Base-by-base conservation (phyloP, 1,284 basidiomycete genomes). In the Gymnopus androsaceus region DNA sequence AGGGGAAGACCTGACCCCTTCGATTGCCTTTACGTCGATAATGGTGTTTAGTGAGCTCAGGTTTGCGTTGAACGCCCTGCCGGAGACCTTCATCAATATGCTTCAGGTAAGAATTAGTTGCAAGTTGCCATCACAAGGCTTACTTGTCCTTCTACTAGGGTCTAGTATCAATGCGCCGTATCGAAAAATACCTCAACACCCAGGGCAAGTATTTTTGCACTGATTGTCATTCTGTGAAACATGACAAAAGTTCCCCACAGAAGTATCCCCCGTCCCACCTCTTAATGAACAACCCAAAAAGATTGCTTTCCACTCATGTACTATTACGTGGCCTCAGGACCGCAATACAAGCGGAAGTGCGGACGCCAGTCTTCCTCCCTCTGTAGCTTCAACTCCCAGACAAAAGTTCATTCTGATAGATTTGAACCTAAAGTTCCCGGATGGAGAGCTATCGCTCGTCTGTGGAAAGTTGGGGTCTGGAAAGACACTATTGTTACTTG, bases 81-180 rank as follows among this genome's bases (percentile, higher is more conserved):
- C 94, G 0, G 94, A 96, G 69, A 94, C 92, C 0, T 86, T 95
- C 63, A 92, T 96, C 67, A 89, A 92, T 64, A 82, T 92, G 72
- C 78, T 95, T 9, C 92, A 93, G 72, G 87, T 85, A 56, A 48
- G 70, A 46, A 28, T 40, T 34, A 36, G 12, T 41, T 21, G 14
- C 38, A 45, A n/a, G 25, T 23, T 51, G 27, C 14, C 14, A 28
- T 57, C 7, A 34, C 12, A 28, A 33, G 60, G 5, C 44, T 54
- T 28, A 25, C 34, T 50, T 56, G 19, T 44, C 2, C 36, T 38
- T 0, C 37, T 33, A 64, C n/a, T 62, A 92, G 81, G 82, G 85
- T 53, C 80, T 93, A 53, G 92, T 96, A 21, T 95, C 93, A 3
- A 78, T 95, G 45, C 84, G 90, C 14, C 90, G 94, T 48, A 95